phyloP scores from a whole-genome alignment of 2,329 filamentous ascomycete genomes.

The Aspergillus alliaceus region DNA sequence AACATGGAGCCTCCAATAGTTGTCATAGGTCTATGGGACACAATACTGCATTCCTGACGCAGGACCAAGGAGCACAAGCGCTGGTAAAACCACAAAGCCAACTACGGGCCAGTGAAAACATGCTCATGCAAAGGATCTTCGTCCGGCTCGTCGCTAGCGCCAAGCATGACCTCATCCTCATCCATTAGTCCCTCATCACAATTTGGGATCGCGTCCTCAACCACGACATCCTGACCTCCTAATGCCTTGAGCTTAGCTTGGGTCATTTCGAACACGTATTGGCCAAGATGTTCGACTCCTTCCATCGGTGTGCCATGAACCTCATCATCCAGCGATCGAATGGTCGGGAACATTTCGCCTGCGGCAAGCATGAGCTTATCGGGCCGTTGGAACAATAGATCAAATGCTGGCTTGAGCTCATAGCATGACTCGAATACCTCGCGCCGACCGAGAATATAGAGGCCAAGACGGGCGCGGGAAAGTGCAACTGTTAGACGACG shows the following conservation, averaged over 20 bases:
- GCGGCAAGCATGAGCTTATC: slow-evolving; percentile 80
- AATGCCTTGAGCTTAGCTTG: slow-evolving; percentile 64
- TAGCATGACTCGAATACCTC: slow-evolving; percentile 86
- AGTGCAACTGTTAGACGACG: slow-evolving; percentile 91
- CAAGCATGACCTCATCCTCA: slow-evolving; percentile 37
- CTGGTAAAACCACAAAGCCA: neutral
- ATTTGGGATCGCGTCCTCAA: slow-evolving; percentile 34
- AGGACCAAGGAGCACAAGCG: neutral
- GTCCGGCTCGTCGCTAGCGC: slow-evolving; percentile 34
- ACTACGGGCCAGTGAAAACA: slow-evolving; percentile 9
- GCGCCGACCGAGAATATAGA: slow-evolving; percentile 88
- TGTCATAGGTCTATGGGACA: neutral
- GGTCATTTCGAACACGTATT: slow-evolving; percentile 97
- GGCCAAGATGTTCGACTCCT: slow-evolving; percentile 86
- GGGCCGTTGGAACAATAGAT: slow-evolving; percentile 71
- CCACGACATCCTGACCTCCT: slow-evolving; percentile 44
- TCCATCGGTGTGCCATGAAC: slow-evolving; percentile 71
- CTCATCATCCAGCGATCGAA: slow-evolving; percentile 53
- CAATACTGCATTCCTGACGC: neutral
- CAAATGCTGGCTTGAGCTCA: slow-evolving; percentile 85
- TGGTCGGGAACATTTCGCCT: slow-evolving; percentile 80
- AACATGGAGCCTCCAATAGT: neutral
- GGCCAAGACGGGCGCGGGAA: slow-evolving; percentile 83
- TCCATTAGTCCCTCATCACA: slow-evolving; percentile 31
- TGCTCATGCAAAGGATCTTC: slow-evolving; percentile 36